Evolutionary conservation across 129 eudicot species (phyloP), one percentile per base, ranked within the genome.

Genomic region (Scalesia atractyloides): DNA sequence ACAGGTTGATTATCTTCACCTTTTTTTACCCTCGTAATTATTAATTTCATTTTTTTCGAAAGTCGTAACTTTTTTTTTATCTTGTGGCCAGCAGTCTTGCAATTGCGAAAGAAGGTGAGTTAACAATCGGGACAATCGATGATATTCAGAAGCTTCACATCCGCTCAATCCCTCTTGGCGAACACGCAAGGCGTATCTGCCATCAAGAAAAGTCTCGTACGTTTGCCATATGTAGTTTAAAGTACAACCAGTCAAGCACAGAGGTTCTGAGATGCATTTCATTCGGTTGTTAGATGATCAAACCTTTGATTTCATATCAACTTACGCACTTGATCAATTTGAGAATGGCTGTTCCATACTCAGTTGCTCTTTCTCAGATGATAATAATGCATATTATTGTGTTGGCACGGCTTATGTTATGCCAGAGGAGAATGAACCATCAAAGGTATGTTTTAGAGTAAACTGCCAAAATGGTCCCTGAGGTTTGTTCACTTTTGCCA

Each of bases 121-220:
- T 92, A 54, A 86, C 97, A 70, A 92, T 92, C 58, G 97, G 97
- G 52, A 92, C 94, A 33, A 92, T 92, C 56, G 97, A 92, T 68
- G 97, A 89, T 80, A 92, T 92, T 65, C 96, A 92, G 74, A 92
- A 86, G 86, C 97, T 92, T 74, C 97, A 92, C 64, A 92, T 92
- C 19, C 97, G 97, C 16, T 81, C 96, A 14, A 89, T 92, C 66
- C 94, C 97, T 1, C 96, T 92, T 66, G 97, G 97, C 19, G 97
- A 89, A 83, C 91, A 92, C 17, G 97, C 96, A 52, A 86, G 97
- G 4, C 94, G 94, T 64, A 92, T 92, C 72, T 89, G 96, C 70
- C 96, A 92, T 85, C 97, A 92, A 81, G 97, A 89, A 79, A 96
- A 89, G 71, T 82, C 89, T 22, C 88, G 88, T 24, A 89, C 96